Percentiles rank a stretch among this genome's conserved stretches.
These are phyloP conservation scores for Nakazawaea laoshanensis DNA, from an alignment of 805 yeast genomes.

Conservation along the genomic window DNA sequence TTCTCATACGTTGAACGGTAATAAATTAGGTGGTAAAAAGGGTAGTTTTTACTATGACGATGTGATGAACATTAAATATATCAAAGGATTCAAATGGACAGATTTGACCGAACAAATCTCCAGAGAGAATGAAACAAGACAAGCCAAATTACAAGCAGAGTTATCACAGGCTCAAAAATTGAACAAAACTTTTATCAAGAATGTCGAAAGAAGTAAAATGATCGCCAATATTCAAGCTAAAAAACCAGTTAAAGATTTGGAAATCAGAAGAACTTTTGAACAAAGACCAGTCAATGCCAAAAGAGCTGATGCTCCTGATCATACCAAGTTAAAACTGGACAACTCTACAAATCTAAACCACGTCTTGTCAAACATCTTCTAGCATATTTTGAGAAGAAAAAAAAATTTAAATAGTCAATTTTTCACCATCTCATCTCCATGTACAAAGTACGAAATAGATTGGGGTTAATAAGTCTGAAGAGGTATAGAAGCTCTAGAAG, in stretches of 20 bases:
- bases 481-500: no score
- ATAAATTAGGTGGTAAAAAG: slow-evolving; percentile 86
- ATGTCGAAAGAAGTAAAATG: slow-evolving; percentile 83
- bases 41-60: slow-evolving; percentile 90
- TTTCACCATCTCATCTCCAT: neutral
- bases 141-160: slow-evolving; percentile 80
- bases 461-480: neutral
- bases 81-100: slow-evolving; percentile 91
- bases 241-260: slow-evolving; percentile 27
- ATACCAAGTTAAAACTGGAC: slow-evolving; percentile 29
- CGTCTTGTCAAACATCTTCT: slow-evolving; percentile 50
- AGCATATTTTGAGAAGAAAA: no score
- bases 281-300: slow-evolving; percentile 64
- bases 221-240: slow-evolving; percentile 55
- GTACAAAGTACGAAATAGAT: neutral
- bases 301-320: slow-evolving; percentile 52
- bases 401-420: neutral
- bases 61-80: slow-evolving; percentile 80
- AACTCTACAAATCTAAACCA: slow-evolving; percentile 29
- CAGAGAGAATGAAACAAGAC: slow-evolving; percentile 80
- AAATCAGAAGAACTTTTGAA: slow-evolving; percentile 51
- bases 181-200: slow-evolving; percentile 74
- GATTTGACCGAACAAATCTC: slow-evolving; percentile 92
- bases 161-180: slow-evolving; percentile 81
- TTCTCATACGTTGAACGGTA: slow-evolving; percentile 80